These are phyloP conservation scores for Kwoniella sp. DNA, from an alignment of 768 basidiomycete genomes.

Conservation along the genomic window DNA sequence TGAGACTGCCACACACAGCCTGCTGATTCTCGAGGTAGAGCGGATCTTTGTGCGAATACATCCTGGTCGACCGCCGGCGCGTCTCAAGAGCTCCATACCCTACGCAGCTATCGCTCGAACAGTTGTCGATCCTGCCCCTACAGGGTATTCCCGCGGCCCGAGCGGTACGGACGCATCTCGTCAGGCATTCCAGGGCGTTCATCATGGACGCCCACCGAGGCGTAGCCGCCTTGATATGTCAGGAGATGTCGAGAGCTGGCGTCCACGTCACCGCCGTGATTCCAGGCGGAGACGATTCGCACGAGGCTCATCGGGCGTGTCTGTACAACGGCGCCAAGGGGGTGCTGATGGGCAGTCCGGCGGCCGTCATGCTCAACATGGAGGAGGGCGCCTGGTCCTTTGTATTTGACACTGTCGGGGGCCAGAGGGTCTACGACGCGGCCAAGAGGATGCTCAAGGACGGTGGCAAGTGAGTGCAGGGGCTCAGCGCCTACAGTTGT, in stretches of 20 bases:
- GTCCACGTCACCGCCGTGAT: constrained; percentile 74
- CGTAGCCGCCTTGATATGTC: constrained; percentile 70
- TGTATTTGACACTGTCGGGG: constrained; percentile 77
- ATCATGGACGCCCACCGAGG: constrained; percentile 56
- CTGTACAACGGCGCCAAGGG: constrained; percentile 71
- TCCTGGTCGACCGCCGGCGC: constrained; percentile 73
- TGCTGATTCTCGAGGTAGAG: too few species aligned
- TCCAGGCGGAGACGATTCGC: constrained; percentile 51
- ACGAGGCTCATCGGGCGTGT: constrained; percentile 54
- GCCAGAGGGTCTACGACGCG: constrained; percentile 72
- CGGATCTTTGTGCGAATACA: constrained; percentile 84
- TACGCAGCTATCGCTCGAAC: constrained; percentile 58
- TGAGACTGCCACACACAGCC: constrained; percentile 44
- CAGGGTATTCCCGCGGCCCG: constrained; percentile 77
- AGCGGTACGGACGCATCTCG: constrained; percentile 65
- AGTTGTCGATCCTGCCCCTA: constrained; percentile 74
- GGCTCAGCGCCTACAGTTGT: too few species aligned
- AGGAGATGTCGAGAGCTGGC: constrained; percentile 67
- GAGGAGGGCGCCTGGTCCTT: constrained; percentile 61
- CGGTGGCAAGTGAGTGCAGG: constrained; percentile 48
- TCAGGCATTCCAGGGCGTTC: constrained; percentile 55
- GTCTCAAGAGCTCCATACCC: constrained; percentile 69
- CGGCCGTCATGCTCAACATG: constrained; percentile 57
- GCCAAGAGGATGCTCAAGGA: constrained; percentile 59
- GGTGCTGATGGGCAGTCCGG: constrained; percentile 61